Evolutionary conservation across 108 stramenopile species (phyloP).

Genomic region (Cyclostephanos tholiformis): DNA sequence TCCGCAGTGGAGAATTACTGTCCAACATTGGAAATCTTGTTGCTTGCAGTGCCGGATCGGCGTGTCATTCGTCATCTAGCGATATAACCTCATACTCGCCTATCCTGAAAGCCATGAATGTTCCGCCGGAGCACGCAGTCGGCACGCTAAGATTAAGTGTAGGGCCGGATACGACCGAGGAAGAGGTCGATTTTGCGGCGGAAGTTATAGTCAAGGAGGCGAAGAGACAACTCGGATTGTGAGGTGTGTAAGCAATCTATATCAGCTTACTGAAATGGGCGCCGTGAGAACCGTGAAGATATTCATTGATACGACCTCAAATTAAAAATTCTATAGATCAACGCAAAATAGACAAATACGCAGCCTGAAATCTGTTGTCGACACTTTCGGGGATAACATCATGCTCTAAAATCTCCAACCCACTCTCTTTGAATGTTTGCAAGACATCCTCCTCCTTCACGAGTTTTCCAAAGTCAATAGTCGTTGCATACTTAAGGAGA

Average conservation of each 20-base stretch:
- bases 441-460: slow-evolving; percentile 48
- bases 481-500: slow-evolving; percentile 65
- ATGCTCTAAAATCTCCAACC: slow-evolving; percentile 50
- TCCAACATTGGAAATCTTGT: slow-evolving; percentile 66
- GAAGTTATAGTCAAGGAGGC: slow-evolving; percentile 68
- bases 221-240: slow-evolving; percentile 36
- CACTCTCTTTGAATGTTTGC: slow-evolving; percentile 48
- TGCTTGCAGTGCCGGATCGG: slow-evolving; percentile 90
- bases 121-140: slow-evolving; percentile 70
- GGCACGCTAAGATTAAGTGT: slow-evolving; percentile 93
- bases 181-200: slow-evolving; percentile 86
- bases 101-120: slow-evolving; percentile 89
- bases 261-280: neutral
- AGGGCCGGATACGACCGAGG: slow-evolving; percentile 80
- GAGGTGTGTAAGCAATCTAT: neutral
- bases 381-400: slow-evolving; percentile 53
- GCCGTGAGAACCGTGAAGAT: neutral
- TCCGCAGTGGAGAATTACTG: slow-evolving; percentile 65
- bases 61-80: slow-evolving; percentile 77
- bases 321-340: neutral
- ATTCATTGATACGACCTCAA: neutral
- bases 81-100: slow-evolving; percentile 58
- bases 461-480: slow-evolving; percentile 74
- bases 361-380: slow-evolving; percentile 60
- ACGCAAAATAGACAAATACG: slow-evolving; percentile 55